Percentiles rank a stretch among this genome's conserved stretches.
Evolutionary conservation across 352 stramenopile genomes (phyloP).

Genomic region (Globisporangium canariense): DNA sequence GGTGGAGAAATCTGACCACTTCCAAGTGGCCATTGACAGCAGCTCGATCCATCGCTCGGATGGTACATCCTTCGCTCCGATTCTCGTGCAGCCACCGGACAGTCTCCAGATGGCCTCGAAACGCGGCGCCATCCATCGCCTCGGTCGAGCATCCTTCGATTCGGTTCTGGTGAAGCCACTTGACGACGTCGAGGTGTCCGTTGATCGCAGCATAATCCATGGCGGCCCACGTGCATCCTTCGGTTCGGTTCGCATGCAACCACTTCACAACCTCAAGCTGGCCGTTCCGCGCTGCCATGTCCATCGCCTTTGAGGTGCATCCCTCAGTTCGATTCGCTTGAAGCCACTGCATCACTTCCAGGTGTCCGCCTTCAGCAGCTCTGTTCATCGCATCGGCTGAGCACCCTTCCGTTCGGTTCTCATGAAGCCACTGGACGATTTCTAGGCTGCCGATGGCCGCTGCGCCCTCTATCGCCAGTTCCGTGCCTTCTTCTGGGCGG

Average conservation of each 20-base stretch:
- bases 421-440: background rate
- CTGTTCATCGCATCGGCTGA: background rate
- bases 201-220: background rate
- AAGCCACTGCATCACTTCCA: background rate
- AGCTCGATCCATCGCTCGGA: background rate
- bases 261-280: background rate
- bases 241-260: background rate
- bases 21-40: background rate
- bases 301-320: background rate
- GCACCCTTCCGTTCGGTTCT: background rate
- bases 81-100: background rate
- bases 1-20: background rate
- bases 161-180: background rate
- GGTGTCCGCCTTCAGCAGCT: background rate
- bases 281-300: background rate
- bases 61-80: background rate
- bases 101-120: background rate
- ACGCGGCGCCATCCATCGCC: background rate
- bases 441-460: background rate
- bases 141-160: background rate
- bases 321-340: background rate
- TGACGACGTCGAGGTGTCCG: background rate
- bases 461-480: background rate
- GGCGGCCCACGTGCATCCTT: background rate
- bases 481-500: background rate